Conservation (phyloP, 805 yeast species). For the Dipodascus geniculatus region DNA sequence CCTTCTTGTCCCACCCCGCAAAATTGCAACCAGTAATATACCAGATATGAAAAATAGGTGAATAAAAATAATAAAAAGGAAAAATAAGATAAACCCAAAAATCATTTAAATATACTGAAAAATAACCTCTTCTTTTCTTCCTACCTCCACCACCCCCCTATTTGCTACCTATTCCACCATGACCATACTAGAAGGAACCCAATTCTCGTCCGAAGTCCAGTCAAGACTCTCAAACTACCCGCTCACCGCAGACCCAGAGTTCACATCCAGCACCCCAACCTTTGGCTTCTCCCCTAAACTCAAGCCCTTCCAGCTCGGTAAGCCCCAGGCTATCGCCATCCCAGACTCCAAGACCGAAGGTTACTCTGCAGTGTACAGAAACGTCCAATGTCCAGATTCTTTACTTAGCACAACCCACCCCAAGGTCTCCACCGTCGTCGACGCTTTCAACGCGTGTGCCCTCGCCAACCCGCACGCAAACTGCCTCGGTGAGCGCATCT, state of each 20-base stretch:
- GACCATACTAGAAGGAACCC: not conserved
- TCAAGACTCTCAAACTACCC: not conserved
- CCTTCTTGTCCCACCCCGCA: too few species aligned
- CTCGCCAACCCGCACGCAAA: slow-evolving; percentile 20
- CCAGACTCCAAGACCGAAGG: slow-evolving; percentile 34
- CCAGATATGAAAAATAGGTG: too few species aligned
- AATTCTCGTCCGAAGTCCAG: not conserved
- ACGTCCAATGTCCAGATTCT: slow-evolving; percentile 25
- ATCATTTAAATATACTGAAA: too few species aligned
- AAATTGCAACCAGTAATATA: too few species aligned
- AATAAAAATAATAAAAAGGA: too few species aligned
- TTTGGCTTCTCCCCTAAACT: not conserved
- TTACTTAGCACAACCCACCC: slow-evolving; percentile 25
- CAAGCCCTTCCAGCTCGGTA: slow-evolving; percentile 8
- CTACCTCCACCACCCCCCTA: too few species aligned
- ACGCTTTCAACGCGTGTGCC: slow-evolving; percentile 24
- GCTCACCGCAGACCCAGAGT: not conserved
- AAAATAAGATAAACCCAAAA: too few species aligned
- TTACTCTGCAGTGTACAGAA: slow-evolving; percentile 42
- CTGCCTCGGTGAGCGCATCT: slow-evolving; percentile 30
- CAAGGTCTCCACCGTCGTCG: slow-evolving; percentile 29
- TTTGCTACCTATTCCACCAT: too few species aligned
- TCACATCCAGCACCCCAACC: not conserved
- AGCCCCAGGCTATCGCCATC: slow-evolving; percentile 28
- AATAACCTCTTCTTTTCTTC: too few species aligned